Conservation (phyloP, 2,329 filamentous ascomycete genomes). For the Aphanoascus verrucosus region DNA sequence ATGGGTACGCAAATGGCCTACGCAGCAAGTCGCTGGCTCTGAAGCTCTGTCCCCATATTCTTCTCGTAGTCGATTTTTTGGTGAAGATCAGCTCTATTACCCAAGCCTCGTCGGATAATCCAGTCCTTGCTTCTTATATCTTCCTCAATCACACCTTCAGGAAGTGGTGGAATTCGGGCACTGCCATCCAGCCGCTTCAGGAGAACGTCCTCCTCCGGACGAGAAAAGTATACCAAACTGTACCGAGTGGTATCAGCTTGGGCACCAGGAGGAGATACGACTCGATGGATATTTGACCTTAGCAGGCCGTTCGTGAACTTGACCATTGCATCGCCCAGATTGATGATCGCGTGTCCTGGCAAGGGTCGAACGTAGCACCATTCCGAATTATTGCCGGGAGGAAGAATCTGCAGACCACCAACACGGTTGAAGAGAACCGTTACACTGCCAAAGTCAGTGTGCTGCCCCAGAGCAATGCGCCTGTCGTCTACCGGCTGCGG, state of each 20-base stretch:
- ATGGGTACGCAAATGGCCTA: slow-evolving; percentile 11
- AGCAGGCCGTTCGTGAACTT: slow-evolving; percentile 36
- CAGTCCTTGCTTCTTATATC: slow-evolving; percentile 34
- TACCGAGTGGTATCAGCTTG: slow-evolving; percentile 39
- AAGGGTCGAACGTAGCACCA: slow-evolving; percentile 47
- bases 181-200: slow-evolving; percentile 33
- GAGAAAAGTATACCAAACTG: slow-evolving; percentile 46
- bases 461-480: slow-evolving; percentile 40
- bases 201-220: slow-evolving; percentile 41
- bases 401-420: slow-evolving; percentile 45
- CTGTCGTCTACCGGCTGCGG: slow-evolving; percentile 37
- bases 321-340: slow-evolving; percentile 37
- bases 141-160: slow-evolving; percentile 25
- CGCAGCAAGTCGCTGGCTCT: slow-evolving; percentile 25
- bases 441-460: slow-evolving; percentile 48
- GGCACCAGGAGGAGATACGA: slow-evolving; percentile 39
- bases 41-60: slow-evolving; percentile 26
- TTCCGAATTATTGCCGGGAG: slow-evolving; percentile 31
- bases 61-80: slow-evolving; percentile 26
- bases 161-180: slow-evolving; percentile 26
- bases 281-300: slow-evolving; percentile 39
- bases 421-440: slow-evolving; percentile 48
- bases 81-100: slow-evolving; percentile 23
- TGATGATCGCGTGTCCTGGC: slow-evolving; percentile 37
- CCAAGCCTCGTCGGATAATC: slow-evolving; percentile 33